A percentile compares a stretch with the other conserved stretches of the same genome.
Evolutionary conservation across 78 protist species (phyloP).

Genomic region (Dictyostelium discoideum): dicty_2.7 NC_007091.3:25501-26000

Average conservation of each 20-base stretch:
- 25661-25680: constrained; percentile 21
- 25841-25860: neutral
- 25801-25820: constrained; percentile 51
- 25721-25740: constrained; percentile 39
- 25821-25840: neutral
- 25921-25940: constrained; percentile 58
- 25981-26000: constrained; percentile 16
- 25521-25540: constrained; percentile 43
- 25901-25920: neutral
- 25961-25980: constrained; percentile 49
- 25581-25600: constrained; percentile 25
- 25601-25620: constrained; percentile 23
- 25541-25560: constrained; percentile 62
- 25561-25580: neutral
- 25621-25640: constrained; percentile 38
- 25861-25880: too few species aligned
- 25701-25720: constrained; percentile 59
- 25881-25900: constrained; percentile 23
- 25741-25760: constrained; percentile 63
- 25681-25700: constrained; percentile 72
- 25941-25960: constrained; percentile 35
- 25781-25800: constrained; percentile 67
- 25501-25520: constrained; percentile 45
- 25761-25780: constrained; percentile 4
- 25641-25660: constrained; percentile 45